Conservation (phyloP, 2,329 filamentous ascomycete species). For the Chrysoporthe deuterocubensis region DNA sequence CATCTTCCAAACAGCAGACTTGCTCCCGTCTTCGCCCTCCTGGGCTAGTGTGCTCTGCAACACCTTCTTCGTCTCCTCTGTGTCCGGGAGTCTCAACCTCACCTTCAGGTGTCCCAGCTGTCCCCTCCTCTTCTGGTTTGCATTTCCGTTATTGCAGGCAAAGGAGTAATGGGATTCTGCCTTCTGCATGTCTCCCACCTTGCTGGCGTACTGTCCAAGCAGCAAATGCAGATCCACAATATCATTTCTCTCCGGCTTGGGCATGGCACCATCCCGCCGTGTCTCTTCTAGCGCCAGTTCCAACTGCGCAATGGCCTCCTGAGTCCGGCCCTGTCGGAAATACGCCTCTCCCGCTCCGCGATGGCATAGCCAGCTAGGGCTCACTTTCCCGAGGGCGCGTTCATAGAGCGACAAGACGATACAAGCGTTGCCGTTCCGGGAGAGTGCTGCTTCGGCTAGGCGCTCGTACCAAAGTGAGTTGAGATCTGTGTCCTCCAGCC, state of each 20-base stretch:
- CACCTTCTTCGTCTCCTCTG: slow-evolving; percentile 13
- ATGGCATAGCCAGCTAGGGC: slow-evolving; percentile 22
- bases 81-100: background rate
- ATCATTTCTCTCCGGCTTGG: slow-evolving; percentile 28
- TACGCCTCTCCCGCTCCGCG: background rate
- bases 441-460: slow-evolving; percentile 28
- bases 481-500: slow-evolving; percentile 25
- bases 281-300: slow-evolving; percentile 24
- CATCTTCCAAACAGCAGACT: slow-evolving; percentile 28
- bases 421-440: background rate
- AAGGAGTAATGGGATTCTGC: slow-evolving; percentile 2
- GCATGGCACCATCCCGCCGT: slow-evolving; percentile 21
- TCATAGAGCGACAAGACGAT: slow-evolving; percentile 25
- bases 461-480: slow-evolving; percentile 35
- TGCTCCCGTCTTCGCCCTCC: slow-evolving; percentile 8
- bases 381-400: slow-evolving; percentile 26
- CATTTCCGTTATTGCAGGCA: slow-evolving; percentile 2
- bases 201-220: slow-evolving; percentile 24
- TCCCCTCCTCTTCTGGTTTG: background rate
- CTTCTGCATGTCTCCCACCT: slow-evolving; percentile 3
- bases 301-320: background rate
- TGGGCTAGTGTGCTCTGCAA: slow-evolving; percentile 10
- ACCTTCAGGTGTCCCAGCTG: slow-evolving; percentile 9
- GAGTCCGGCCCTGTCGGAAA: slow-evolving; percentile 1
- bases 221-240: slow-evolving; percentile 28